A percentile compares a stretch with the other conserved stretches of the same genome.
These are phyloP conservation scores for Hypoxylon trugodes DNA, from an alignment of 495 filamentous ascomycete species.

Conservation along the genomic window DNA sequence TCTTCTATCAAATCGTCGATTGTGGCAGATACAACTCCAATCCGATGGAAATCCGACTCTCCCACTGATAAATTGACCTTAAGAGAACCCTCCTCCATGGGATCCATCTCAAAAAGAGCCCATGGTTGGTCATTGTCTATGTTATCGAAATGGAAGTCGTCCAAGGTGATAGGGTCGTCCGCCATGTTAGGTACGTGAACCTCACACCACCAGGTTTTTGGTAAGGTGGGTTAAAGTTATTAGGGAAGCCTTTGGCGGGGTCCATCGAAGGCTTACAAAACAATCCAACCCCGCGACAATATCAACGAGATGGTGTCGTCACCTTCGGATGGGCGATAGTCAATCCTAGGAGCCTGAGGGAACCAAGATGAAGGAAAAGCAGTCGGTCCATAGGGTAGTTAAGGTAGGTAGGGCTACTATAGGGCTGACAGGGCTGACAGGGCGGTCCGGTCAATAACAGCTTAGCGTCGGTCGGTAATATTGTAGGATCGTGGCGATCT, in stretches of 20 bases:
- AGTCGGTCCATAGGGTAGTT: conserved; percentile 14
- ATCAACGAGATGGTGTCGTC: not conserved
- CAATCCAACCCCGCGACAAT: not conserved
- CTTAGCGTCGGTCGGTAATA: conserved; percentile 35
- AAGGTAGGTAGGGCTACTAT: conserved; percentile 19
- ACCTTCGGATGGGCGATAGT: conserved; percentile 1
- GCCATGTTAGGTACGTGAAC: conserved; percentile 20
- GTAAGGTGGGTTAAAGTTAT: conserved; percentile 1
- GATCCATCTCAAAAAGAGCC: conserved; percentile 30
- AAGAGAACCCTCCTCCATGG: conserved; percentile 11
- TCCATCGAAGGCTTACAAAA: conserved; percentile 11
- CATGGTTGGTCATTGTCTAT: conserved; percentile 12
- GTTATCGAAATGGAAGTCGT: conserved; percentile 7
- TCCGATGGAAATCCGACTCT: conserved; percentile 1
- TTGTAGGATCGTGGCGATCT: conserved; percentile 20
- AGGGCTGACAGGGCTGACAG: conserved; percentile 40
- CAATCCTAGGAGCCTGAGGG: not conserved
- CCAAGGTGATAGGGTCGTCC: conserved; percentile 9
- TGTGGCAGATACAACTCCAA: not conserved
- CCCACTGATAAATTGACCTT: not conserved
- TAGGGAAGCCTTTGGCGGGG: conserved; percentile 1
- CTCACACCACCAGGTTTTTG: not conserved
- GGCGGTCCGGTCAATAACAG: conserved; percentile 28
- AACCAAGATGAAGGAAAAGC: conserved; percentile 18
- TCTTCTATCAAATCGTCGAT: not conserved